A percentile compares a stretch with the other conserved stretches of the same genome.
Evolutionary conservation across 352 stramenopile species (phyloP).

Genomic region (Pilasporangium apinafurcum): DNA sequence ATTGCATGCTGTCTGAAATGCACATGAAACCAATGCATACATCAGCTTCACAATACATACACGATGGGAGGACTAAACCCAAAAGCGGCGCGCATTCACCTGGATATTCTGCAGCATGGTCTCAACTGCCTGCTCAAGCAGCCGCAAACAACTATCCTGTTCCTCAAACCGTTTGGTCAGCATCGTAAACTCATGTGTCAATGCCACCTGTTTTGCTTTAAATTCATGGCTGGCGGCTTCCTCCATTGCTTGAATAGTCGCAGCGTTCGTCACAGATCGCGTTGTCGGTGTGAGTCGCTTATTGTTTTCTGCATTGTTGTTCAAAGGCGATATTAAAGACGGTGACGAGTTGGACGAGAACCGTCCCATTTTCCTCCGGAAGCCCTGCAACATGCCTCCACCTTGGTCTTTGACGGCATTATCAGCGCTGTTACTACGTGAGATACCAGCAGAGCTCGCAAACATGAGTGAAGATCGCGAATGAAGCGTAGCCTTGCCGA

Average conservation of each 20-base stretch:
- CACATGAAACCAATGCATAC: background rate
- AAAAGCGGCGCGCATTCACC: slow-evolving; percentile 12
- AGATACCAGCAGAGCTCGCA: slow-evolving; percentile 1
- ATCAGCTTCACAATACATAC: background rate
- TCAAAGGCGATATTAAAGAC: slow-evolving; percentile 3
- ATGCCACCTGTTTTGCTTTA: background rate
- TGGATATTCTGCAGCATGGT: slow-evolving; percentile 59
- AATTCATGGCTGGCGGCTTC: no score
- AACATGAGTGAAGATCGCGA: background rate
- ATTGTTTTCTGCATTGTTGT: no score
- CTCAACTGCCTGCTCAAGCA: slow-evolving; percentile 35
- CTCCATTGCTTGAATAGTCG: no score
- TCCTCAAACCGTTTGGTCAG: slow-evolving; percentile 44
- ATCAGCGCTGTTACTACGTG: slow-evolving; percentile 1
- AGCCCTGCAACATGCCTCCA: slow-evolving; percentile 40
- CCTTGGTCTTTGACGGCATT: background rate
- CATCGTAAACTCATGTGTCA: slow-evolving; percentile 10
- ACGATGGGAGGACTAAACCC: background rate
- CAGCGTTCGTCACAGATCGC: no score
- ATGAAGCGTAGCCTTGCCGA: background rate
- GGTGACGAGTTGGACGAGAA: slow-evolving; percentile 10
- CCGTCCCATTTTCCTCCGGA: slow-evolving; percentile 55
- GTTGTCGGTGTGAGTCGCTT: no score
- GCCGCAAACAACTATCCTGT: slow-evolving; percentile 36
- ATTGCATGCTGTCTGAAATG: slow-evolving; percentile 20